phyloP scores from a whole-genome alignment of 1,284 basidiomycete species.

The Volvariella volvacea region DNA sequence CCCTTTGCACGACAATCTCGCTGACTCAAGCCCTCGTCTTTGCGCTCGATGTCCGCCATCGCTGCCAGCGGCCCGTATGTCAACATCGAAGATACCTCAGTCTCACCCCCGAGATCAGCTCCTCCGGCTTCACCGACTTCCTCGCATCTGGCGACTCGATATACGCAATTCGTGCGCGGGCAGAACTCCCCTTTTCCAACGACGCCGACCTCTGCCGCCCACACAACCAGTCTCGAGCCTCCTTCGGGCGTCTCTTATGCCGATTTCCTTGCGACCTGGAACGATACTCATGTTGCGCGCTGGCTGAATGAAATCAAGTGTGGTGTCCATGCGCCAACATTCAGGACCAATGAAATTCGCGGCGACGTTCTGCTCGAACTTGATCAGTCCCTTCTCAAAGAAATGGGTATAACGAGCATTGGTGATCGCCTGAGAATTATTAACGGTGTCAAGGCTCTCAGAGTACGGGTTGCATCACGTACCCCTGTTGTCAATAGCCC shows the following conservation, averaged over 20 bases:
- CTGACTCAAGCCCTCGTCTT: neutral
- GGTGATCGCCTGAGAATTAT: conserved; percentile 86
- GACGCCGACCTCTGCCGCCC: conserved; percentile 29
- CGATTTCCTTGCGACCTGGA: conserved; percentile 64
- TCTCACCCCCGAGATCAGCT: conserved; percentile 35
- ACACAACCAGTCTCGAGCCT: conserved; percentile 40
- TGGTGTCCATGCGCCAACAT: conserved; percentile 59
- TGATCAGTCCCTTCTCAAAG: conserved; percentile 79
- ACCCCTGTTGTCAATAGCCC: conserved; percentile 8
- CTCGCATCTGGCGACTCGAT: conserved; percentile 9
- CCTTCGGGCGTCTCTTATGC: conserved; percentile 51
- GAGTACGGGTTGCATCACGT: conserved; percentile 43
- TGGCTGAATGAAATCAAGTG: conserved; percentile 76
- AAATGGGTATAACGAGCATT: conserved; percentile 83
- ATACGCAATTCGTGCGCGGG: conserved; percentile 31
- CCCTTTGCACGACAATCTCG: no score
- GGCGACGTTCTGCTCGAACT: conserved; percentile 86
- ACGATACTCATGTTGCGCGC: conserved; percentile 59
- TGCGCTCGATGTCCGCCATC: conserved; percentile 29
- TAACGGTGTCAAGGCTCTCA: conserved; percentile 75
- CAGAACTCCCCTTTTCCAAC: conserved; percentile 33
- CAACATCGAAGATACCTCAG: conserved; percentile 28
- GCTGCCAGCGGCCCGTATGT: conserved; percentile 30
- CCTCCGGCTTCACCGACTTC: conserved; percentile 47
- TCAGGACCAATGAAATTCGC: conserved; percentile 81